These are phyloP conservation scores for Tritrichomonas foetus DNA, from an alignment of 208 protist genomes.

Conservation along the genomic window DNA sequence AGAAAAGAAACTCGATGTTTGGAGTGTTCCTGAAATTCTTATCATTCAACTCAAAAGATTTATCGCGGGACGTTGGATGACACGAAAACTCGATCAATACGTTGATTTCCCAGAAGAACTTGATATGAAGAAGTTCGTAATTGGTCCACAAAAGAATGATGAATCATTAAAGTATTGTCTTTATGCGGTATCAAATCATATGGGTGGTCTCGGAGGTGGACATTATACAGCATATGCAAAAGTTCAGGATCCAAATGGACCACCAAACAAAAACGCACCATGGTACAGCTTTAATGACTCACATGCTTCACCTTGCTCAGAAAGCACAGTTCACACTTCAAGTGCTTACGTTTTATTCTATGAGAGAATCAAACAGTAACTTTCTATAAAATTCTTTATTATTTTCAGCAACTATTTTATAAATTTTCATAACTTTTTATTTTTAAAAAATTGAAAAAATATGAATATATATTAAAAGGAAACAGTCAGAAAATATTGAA, in stretches of 20 bases:
- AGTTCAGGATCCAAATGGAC: neutral
- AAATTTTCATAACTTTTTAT: no score
- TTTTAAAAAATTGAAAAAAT: no score
- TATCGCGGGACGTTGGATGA: no score
- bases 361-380: neutral
- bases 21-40: neutral
- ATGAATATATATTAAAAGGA: no score
- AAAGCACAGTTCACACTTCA: neutral
- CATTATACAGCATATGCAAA: conserved; percentile 1
- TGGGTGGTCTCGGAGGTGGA: neutral
- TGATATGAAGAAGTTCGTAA: neutral
- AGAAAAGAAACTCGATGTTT: conserved; percentile 12
- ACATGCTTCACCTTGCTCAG: neutral
- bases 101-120: conserved; percentile 12
- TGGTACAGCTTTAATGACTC: conserved; percentile 33
- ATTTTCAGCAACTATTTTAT: no score
- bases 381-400: no score
- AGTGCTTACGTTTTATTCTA: neutral
- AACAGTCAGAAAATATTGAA: no score
- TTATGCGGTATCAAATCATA: neutral
- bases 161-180: neutral
- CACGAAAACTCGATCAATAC: neutral
- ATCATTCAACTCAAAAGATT: conserved; percentile 24
- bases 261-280: neutral
- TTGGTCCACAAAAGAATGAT: neutral